Base-by-base conservation (phyloP, 139 green algal genomes). In the Asterochloris sp. region DNA sequence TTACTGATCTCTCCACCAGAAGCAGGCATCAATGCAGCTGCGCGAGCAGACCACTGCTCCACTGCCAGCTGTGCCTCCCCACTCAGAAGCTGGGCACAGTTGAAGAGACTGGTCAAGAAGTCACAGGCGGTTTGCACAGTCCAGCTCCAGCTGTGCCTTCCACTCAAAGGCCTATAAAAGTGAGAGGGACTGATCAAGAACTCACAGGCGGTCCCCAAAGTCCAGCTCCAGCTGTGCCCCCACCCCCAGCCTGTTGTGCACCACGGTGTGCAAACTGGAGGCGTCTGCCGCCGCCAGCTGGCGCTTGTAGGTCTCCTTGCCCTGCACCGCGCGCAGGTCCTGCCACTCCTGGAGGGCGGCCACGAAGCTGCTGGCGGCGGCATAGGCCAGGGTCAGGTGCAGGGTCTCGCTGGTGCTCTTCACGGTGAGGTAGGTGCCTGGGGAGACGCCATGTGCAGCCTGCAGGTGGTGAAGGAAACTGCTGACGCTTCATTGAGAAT, bases 241-340 rank as follows among this genome's bases (percentile, higher is more conserved):
- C 8, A 89, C 81, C 0, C 91, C 93, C 81, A 96, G 90, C 74
- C 78, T 81, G 82, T 96, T 96, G 29, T 84, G 67, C 62, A 96
- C 86, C n/a, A 84, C 24, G 13, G 87, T 87, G 69, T 85, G 84
- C 27, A 88, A 69, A 17, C 82, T 74, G 24, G 79, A 76, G 64
- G 82, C 66, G 54, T 91, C 86, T 17, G 87, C 80, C 17, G 83
- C 85, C 14, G 85, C 85, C 29, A 89, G 79, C 60, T 87, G 84
- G 17, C 84, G 84, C n/a, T 73, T 71, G 74, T 83, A 87, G 12
- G 79, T 79, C 74, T 77, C 81, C 21, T 62, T 73, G 76, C 47
- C 79, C 76, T 78, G 81, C 78, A 82, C 27, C 73, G 60, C 68
- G 27, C 54, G 71, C 38, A 80, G 29, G 15, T 75, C 74, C 21